Base-by-base conservation (phyloP, 768 basidiomycete species). In the Podaxis sp. region DNA sequence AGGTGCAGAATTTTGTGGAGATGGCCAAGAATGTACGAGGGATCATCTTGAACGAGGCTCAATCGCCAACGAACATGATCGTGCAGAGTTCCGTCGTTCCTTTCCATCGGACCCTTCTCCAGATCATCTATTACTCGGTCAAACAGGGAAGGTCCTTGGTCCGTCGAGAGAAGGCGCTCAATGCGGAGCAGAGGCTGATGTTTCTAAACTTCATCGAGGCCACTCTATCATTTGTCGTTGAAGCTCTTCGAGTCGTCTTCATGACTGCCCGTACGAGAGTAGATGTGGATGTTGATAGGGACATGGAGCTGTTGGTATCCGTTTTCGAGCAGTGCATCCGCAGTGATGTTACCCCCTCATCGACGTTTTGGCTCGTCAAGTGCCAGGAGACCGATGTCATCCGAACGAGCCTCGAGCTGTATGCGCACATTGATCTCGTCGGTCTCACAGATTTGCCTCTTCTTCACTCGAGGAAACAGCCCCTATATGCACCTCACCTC, bases 381-480 rank as follows among this genome's bases (percentile, higher is more conserved):
- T 90, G 91, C 62, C 89, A 93, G 68, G 91, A 94, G 70, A 86
- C 86, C 29, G 89, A 92, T 68, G 82, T 94, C 25, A 86, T 96
- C 68, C 81, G 84, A 41, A 76, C 82, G 3, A 93, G 91, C 66
- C 78, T 96, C 27, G 86, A 93, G 43, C 79, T 95, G 0, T 84
- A 90, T 67, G 82, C 80, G 29, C 82, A 83, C 60, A 82, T 84
- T 33, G 89, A 94, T 66, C 75, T 94, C 4, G 82, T 83, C 36
- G 91, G 91, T 13, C 71, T 88, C 13, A 85, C 89, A 12, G 88
- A 92, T 65, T 72, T 90, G 0, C 77, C 85, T 1, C 74, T 88
- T 11, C 80, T 91, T 17, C 77, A 89, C 22, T 69, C 82, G 0
- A 83, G 85, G 50, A 88, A 87, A 59, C 80, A 85, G 69, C 84